Percentiles rank a stretch among this genome's conserved stretches.
These are phyloP conservation scores for Fusarium clavum DNA, from an alignment of 2,329 filamentous ascomycete genomes.

Conservation along the genomic window DNA sequence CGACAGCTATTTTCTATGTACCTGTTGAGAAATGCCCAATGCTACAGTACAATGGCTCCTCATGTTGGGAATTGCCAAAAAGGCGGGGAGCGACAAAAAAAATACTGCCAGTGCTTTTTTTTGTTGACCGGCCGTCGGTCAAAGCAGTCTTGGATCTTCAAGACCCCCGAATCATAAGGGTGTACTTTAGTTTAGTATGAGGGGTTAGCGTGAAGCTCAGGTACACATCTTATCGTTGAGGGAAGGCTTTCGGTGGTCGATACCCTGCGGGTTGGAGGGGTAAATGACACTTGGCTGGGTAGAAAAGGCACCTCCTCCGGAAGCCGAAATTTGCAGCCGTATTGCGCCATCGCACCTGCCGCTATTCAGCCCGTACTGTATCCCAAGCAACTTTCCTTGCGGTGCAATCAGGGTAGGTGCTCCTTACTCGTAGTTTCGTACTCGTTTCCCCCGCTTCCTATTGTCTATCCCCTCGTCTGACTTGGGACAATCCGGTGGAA, in stretches of 20 bases:
- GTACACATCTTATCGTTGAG: conserved; percentile 36
- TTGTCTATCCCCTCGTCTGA: conserved; percentile 12
- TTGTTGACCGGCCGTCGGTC: conserved; percentile 41
- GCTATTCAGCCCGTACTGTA: conserved; percentile 9
- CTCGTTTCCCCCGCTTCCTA: conserved; percentile 33
- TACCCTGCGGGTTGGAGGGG: conserved; percentile 38
- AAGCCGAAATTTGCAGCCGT: conserved; percentile 30
- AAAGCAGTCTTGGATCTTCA: conserved; percentile 28
- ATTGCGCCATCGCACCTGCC: conserved; percentile 46
- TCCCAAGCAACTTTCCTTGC: neutral
- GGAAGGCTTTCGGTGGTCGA: conserved; percentile 35
- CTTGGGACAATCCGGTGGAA: conserved; percentile 23
- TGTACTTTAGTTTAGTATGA: conserved; percentile 29
- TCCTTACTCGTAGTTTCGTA: conserved; percentile 27
- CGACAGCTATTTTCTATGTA: conserved; percentile 8
- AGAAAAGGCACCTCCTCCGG: conserved; percentile 31
- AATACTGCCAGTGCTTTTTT: conserved; percentile 6
- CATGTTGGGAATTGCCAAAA: conserved; percentile 3
- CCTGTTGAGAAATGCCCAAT: conserved; percentile 21
- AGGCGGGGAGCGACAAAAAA: conserved; percentile 25
- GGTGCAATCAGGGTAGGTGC: neutral
- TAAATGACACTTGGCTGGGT: conserved; percentile 34
- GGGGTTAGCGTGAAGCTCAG: conserved; percentile 2
- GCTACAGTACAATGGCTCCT: conserved; percentile 15
- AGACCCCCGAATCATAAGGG: conserved; percentile 23